Evolutionary conservation across 495 filamentous ascomycete species (phyloP).

Genomic region (Penicillium tannophilum): DNA sequence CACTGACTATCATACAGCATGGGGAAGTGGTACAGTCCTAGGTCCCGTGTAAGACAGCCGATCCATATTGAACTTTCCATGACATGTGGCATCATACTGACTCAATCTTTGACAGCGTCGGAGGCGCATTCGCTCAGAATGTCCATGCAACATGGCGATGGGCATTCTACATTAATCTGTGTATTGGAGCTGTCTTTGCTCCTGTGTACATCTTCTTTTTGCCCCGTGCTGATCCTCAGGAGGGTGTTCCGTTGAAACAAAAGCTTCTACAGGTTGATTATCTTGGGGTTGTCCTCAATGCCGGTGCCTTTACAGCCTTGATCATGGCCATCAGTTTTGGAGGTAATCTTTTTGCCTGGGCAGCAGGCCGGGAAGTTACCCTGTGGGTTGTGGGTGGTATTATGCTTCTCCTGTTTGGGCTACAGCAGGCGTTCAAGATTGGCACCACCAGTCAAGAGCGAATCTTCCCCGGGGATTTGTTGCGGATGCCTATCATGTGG

Average conservation of each 20-base stretch:
- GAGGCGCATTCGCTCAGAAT: conserved; percentile 58
- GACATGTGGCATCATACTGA: background rate
- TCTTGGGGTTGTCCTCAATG: conserved; percentile 34
- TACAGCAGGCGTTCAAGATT: conserved; percentile 55
- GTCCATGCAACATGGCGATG: conserved; percentile 54
- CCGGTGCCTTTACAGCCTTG: conserved; percentile 42
- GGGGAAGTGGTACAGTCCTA: conserved; percentile 44
- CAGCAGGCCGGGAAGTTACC: conserved; percentile 52
- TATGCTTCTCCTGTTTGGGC: conserved; percentile 47
- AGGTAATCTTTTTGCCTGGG: conserved; percentile 56
- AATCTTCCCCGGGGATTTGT: conserved; percentile 57
- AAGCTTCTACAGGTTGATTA: conserved; percentile 43
- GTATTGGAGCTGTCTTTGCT: conserved; percentile 51
- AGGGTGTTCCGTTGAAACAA: conserved; percentile 33
- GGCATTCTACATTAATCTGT: conserved; percentile 76
- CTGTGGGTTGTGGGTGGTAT: conserved; percentile 55
- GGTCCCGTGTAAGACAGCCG: conserved; percentile 49
- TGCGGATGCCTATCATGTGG: conserved; percentile 27
- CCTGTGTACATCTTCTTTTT: conserved; percentile 61
- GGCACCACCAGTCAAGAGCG: conserved; percentile 50
- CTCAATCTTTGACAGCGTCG: conserved; percentile 36
- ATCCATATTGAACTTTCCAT: background rate
- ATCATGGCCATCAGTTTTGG: conserved; percentile 59
- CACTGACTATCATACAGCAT: conserved; percentile 23
- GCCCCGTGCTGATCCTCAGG: conserved; percentile 49